phyloP scores from a whole-genome alignment of 306 rosid species.

The Rosa rugosa region DNA sequence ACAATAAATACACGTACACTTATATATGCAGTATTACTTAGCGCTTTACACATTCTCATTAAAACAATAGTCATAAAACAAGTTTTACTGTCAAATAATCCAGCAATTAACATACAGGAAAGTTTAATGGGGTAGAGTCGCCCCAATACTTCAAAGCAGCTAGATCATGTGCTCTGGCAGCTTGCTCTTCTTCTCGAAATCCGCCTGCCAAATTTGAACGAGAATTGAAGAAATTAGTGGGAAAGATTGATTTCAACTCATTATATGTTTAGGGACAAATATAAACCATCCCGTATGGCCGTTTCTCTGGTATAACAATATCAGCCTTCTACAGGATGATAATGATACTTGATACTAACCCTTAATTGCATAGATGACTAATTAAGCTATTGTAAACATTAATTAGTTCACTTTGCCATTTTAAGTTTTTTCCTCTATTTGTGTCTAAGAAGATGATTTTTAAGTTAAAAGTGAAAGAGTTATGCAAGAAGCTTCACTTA shows the following conservation, averaged over 20 bases:
- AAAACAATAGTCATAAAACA: background rate
- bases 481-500: constrained; percentile 20
- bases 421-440: too few species aligned
- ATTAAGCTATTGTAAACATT: background rate
- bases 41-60: background rate
- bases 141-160: constrained; percentile 44
- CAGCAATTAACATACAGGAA: constrained; percentile 30
- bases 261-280: background rate
- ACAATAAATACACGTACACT: background rate
- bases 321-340: too few species aligned
- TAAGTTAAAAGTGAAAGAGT: background rate
- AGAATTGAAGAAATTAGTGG: background rate
- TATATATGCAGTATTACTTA: background rate
- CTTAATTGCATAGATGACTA: background rate
- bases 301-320: background rate
- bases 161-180: constrained; percentile 44
- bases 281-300: background rate
- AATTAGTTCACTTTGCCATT: too few species aligned
- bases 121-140: constrained; percentile 24
- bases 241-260: background rate
- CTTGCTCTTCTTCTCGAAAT: constrained; percentile 29
- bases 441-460: background rate
- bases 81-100: background rate
- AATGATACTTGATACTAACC: too few species aligned
- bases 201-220: constrained; percentile 18